A percentile compares a stretch with the other conserved stretches of the same genome.
Conservation (phyloP, 78 protist genomes). For the Speleostelium caveatum region DNA sequence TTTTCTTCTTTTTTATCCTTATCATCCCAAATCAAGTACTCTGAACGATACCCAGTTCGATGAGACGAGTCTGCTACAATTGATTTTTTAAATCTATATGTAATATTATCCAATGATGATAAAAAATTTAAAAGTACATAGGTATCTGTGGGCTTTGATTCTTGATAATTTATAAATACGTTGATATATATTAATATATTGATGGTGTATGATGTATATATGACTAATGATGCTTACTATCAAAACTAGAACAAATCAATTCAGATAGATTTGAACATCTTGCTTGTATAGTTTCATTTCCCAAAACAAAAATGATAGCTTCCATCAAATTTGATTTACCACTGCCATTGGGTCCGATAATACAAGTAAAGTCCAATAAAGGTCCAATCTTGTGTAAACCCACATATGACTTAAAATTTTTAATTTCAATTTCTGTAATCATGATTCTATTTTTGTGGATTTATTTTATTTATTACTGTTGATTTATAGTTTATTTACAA, state of each 20-base stretch:
- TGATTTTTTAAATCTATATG: background rate
- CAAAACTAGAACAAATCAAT: constrained; percentile 5
- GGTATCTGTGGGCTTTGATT: no score
- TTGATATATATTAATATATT: no score
- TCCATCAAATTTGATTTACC: constrained; percentile 98
- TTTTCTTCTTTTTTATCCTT: background rate
- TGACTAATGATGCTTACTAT: no score
- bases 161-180: background rate
- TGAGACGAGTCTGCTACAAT: background rate
- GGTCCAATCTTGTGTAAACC: constrained; percentile 96
- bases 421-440: constrained; percentile 87
- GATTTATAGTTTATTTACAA: no score
- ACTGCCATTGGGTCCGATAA: constrained; percentile 99
- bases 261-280: constrained; percentile 86
- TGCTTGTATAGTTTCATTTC: constrained; percentile 85
- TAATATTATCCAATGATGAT: no score
- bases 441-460: constrained; percentile 13
- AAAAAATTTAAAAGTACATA: no score
- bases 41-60: no score
- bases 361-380: constrained; percentile 91
- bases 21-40: no score
- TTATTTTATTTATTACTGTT: no score
- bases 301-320: constrained; percentile 96
- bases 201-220: no score
- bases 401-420: constrained; percentile 97